phyloP scores from a whole-genome alignment of 2,329 filamentous ascomycete species.

The Podosphaera aphanis region DNA sequence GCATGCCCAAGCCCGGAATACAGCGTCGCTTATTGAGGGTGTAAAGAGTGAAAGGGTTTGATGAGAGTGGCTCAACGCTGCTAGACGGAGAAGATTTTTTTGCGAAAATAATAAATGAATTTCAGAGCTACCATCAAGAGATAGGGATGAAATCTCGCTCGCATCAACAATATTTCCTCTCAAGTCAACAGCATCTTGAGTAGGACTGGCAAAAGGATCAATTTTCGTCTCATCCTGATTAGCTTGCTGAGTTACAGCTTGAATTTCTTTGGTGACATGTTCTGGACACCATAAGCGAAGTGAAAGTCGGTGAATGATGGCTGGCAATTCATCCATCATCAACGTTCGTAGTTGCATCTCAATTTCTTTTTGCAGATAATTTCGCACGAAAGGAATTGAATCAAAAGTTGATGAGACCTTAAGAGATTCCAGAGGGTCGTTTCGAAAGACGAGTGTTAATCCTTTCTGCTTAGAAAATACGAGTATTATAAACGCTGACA shows the following conservation, averaged over 20 bases:
- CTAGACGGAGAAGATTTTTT: constrained; percentile 71
- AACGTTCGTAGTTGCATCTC: constrained; percentile 76
- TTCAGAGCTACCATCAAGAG: constrained; percentile 57
- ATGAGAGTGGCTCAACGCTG: constrained; percentile 66
- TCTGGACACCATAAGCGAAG: constrained; percentile 78
- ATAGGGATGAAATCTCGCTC: constrained; percentile 50
- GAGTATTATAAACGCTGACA: constrained; percentile 90
- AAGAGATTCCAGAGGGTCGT: constrained; percentile 90
- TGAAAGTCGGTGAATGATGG: constrained; percentile 84
- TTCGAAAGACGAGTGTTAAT: constrained; percentile 85
- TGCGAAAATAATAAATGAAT: constrained; percentile 82
- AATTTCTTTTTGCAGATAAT: constrained; percentile 90
- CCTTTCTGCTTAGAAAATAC: constrained; percentile 97
- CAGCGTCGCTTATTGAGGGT: constrained; percentile 66
- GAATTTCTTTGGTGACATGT: constrained; percentile 43
- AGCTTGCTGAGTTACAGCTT: constrained; percentile 25
- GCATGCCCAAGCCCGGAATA: constrained; percentile 82
- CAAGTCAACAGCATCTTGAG: constrained; percentile 60
- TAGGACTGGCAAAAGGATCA: constrained; percentile 62
- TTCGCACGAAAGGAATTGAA: constrained; percentile 91
- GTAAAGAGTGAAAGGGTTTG: constrained; percentile 80
- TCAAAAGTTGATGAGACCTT: constrained; percentile 98
- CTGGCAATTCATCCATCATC: constrained; percentile 94
- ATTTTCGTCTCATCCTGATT: constrained; percentile 28
- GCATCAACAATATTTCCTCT: constrained; percentile 56